phyloP scores from a whole-genome alignment of 1,139 yeast genomes.

The Geotrichum reessii region DNA sequence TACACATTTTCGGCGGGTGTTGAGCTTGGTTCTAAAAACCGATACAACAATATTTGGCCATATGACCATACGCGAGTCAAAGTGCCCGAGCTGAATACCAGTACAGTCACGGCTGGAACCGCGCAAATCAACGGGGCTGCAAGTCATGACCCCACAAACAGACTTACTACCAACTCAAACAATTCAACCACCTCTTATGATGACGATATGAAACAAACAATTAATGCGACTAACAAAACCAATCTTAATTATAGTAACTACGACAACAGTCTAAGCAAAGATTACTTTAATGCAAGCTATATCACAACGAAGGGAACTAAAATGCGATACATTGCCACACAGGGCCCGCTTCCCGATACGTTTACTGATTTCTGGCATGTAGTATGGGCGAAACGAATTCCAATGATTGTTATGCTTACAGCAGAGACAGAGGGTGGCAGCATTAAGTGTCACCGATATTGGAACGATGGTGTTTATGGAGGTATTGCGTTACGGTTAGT shows the following conservation, averaged over 20 bases:
- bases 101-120: conserved; percentile 3
- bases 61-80: conserved; percentile 75
- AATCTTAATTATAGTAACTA: background rate
- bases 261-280: conserved; percentile 25
- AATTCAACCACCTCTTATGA: background rate
- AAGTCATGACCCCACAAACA: background rate
- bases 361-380: conserved; percentile 80
- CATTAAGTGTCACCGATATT: conserved; percentile 52
- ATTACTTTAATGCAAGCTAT: conserved; percentile 62
- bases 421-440: conserved; percentile 49
- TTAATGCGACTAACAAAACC: background rate
- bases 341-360: conserved; percentile 75
- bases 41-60: conserved; percentile 79
- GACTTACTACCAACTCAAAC: background rate
- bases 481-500: conserved; percentile 18
- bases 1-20: conserved; percentile 62
- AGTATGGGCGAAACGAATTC: conserved; percentile 54
- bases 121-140: background rate
- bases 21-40: conserved; percentile 63
- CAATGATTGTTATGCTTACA: conserved; percentile 66
- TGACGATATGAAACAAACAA: background rate
- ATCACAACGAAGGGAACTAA: conserved; percentile 36
- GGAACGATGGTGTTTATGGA: conserved; percentile 40
- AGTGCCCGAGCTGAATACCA: conserved; percentile 31
- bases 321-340: conserved; percentile 67